Evolutionary conservation across 345 rosid genomes (phyloP), one percentile per base, ranked within the genome.

Genomic region (Camelina hispida): DNA sequence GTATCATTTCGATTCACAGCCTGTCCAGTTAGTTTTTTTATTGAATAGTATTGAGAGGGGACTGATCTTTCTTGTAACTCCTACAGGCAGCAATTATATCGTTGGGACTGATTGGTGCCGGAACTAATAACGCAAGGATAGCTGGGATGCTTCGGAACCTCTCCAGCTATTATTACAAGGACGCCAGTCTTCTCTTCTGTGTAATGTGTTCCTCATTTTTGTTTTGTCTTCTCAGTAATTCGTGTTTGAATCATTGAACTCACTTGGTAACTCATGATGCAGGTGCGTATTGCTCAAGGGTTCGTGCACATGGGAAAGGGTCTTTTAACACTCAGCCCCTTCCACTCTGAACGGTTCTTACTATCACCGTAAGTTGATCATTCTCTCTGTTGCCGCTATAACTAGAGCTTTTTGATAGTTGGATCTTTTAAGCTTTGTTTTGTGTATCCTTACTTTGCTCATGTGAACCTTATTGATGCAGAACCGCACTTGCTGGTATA

Each of bases 251-350:
- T 23, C 9, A 37, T 35, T 22, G 56, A 43, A n/a, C 65, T 78
- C 15, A 68, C 17, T 42, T 62, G 63, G n/a, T 54, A 32, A 48
- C 58, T 46, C 15, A 53, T 65, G 68, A 13, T 81, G 68, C 82
- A 95, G 97, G 99, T 95, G 56, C 88, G 98, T 76, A 89, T 92
- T 79, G 99, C 99, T 52, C 99, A 95, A 82, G 99, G 98, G 43
- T 87, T 95, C 32, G 94, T 89, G 73, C 96, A 95, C 81, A 69
- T 95, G 83, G 99, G 98, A 65, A 95, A 95, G 78, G 98, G 99
- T 50, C 87, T 95, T 35, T 74, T 95, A 75, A 95, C 96, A 38
- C 89, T 95, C 18, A 92, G 83, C 62, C 99, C 99, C 3, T 92
- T 86, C 75, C 99, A 95, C 81, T 95, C 99, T 44, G 98, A 95